Conservation (phyloP, 2,329 filamentous ascomycete species). For the Penicillium sclerotigenum region DNA sequence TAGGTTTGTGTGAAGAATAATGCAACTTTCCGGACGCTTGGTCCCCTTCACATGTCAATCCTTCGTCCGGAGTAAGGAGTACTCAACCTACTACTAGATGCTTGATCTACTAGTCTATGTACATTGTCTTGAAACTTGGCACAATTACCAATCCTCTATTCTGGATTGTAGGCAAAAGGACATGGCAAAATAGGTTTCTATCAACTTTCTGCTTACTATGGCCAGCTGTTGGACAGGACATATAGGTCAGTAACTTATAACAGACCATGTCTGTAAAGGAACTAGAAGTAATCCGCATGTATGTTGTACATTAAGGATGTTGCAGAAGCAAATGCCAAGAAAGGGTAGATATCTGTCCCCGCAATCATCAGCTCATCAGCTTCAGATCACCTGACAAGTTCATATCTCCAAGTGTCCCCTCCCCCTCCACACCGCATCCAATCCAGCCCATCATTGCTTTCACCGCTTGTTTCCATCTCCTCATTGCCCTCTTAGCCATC, state of each 20-base stretch:
- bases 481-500: conserved; percentile 36
- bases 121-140: neutral
- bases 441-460: conserved; percentile 17
- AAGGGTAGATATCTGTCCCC: conserved; percentile 4
- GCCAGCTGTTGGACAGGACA: neutral
- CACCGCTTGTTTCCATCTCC: conserved; percentile 21
- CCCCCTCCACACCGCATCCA: conserved; percentile 19
- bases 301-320: neutral
- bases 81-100: neutral
- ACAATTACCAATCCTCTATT: neutral
- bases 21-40: neutral
- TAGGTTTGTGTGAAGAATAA: neutral
- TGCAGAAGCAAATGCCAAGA: neutral
- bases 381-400: conserved; percentile 6
- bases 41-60: neutral
- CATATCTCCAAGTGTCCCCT: neutral
- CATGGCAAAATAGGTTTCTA: no score
- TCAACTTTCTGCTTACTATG: neutral
- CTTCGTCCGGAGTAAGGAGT: neutral
- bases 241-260: neutral
- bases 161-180: neutral
- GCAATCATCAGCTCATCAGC: neutral
- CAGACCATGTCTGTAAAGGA: no score
- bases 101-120: neutral
- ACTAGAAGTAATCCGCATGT: neutral